Conservation (phyloP, 2,329 filamentous ascomycete species). For the Curvularia spicifera region DNA sequence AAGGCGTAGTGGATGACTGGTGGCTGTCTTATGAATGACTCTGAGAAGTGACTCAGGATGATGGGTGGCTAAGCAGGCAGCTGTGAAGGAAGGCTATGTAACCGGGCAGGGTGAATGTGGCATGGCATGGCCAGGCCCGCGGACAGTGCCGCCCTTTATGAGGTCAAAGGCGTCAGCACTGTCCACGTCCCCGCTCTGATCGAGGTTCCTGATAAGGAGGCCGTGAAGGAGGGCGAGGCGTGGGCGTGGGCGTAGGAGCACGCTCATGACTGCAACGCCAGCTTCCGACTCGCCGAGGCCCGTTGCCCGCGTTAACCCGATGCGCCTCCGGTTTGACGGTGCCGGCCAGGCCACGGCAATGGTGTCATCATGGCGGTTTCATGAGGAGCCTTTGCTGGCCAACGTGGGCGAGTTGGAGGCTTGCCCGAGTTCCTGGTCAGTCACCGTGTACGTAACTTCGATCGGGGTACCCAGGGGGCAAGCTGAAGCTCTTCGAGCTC, state of each 20-base stretch:
- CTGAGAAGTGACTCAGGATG: slow-evolving; percentile 43
- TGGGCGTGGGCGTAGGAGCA: slow-evolving; percentile 9
- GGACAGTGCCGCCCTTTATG: slow-evolving; percentile 34
- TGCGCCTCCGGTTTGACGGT: slow-evolving; percentile 36
- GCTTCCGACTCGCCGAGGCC: slow-evolving; percentile 43
- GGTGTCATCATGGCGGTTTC: slow-evolving; percentile 44
- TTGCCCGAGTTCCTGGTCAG: no score
- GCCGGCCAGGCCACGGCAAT: slow-evolving; percentile 29
- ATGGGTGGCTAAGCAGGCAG: slow-evolving; percentile 22
- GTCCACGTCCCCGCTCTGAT: slow-evolving; percentile 27
- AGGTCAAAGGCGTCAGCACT: slow-evolving; percentile 35
- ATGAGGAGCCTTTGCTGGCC: slow-evolving; percentile 42
- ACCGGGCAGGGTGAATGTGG: no score
- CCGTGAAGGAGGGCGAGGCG: slow-evolving; percentile 14
- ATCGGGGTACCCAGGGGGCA: neutral
- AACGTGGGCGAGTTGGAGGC: slow-evolving; percentile 33
- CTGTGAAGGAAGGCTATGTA: slow-evolving; percentile 1
- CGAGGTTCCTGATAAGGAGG: slow-evolving; percentile 35
- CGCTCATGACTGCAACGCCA: slow-evolving; percentile 27
- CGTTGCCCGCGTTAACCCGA: slow-evolving; percentile 30
- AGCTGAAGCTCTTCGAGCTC: slow-evolving; percentile 5
- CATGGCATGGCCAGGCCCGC: neutral
- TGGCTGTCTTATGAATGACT: slow-evolving; percentile 46
- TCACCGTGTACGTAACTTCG: no score
- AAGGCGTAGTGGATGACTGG: slow-evolving; percentile 42